phyloP scores from a whole-genome alignment of 192 early-diverging fungal species.

The Obelidium mucronatum region DNA sequence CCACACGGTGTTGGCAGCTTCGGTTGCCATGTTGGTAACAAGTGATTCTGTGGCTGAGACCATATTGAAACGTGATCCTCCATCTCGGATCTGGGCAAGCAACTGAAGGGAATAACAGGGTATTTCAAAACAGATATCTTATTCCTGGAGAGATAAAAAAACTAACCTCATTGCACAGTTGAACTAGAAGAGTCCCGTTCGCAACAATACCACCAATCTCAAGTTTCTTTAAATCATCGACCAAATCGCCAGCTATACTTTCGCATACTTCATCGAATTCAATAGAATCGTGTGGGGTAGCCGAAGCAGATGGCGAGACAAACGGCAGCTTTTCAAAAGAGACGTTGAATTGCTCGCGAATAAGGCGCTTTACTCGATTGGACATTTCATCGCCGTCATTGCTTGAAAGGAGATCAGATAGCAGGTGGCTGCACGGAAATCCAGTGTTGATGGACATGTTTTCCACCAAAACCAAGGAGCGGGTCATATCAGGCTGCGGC shows the following conservation, averaged over 20 bases:
- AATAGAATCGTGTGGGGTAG: too few species aligned
- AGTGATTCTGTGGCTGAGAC: conserved; percentile 60
- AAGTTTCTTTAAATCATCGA: conserved; percentile 48
- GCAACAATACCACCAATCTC: conserved; percentile 51
- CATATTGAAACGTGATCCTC: conserved; percentile 65
- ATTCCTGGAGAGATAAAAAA: too few species aligned
- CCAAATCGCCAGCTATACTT: conserved; percentile 44
- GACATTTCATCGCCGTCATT: conserved; percentile 60
- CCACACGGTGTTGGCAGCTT: conserved; percentile 65
- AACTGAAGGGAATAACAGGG: conserved; percentile 26
- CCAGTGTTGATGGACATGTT: conserved; percentile 65
- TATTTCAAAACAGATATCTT: background rate
- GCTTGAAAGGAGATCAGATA: conserved; percentile 54
- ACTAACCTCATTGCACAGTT: conserved; percentile 54
- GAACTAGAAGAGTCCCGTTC: conserved; percentile 53
- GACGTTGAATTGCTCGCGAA: conserved; percentile 49
- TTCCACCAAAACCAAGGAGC: conserved; percentile 54
- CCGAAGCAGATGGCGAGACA: conserved; percentile 16
- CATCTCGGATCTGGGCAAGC: conserved; percentile 57
- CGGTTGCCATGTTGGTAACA: conserved; percentile 62
- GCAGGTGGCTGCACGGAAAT: conserved; percentile 49
- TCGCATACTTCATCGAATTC: conserved; percentile 45
- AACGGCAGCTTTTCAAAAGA: conserved; percentile 60
- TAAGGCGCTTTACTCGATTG: conserved; percentile 55
- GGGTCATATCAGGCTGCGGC: conserved; percentile 38